phyloP scores from a whole-genome alignment of 345 rosid species.

The Nephelium lappaceum region DNA sequence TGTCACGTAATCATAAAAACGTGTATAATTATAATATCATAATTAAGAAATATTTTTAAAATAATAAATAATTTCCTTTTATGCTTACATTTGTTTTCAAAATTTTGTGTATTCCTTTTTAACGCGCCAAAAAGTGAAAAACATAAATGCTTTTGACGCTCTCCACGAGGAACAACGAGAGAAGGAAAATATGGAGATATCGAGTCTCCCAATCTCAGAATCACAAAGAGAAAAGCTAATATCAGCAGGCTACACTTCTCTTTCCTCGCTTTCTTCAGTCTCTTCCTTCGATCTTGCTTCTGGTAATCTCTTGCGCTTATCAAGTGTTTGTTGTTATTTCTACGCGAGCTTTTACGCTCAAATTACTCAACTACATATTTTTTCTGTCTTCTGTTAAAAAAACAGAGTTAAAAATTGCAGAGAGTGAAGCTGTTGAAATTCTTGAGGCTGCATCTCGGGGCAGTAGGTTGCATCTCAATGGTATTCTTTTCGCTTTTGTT shows the following conservation, averaged over 20 bases:
- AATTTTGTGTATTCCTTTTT: background rate
- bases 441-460: conserved; percentile 44
- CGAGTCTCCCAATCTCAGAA: conserved; percentile 64
- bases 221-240: conserved; percentile 70
- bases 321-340: conserved; percentile 35
- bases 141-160: background rate
- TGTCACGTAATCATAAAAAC: no score
- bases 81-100: no score
- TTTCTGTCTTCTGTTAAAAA: no score
- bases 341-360: no score
- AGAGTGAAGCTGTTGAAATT: conserved; percentile 61
- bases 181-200: conserved; percentile 55
- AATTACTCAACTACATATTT: no score
- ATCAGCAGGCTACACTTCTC: conserved; percentile 63
- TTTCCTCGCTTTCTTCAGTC: conserved; percentile 55
- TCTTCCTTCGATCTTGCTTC: conserved; percentile 62
- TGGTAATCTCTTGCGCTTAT: conserved; percentile 40
- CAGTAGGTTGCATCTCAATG: conserved; percentile 36
- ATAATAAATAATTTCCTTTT: no score
- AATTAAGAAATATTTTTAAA: no score
- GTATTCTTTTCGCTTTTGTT: conserved; percentile 31
- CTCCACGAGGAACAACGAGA: background rate
- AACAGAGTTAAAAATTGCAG: conserved; percentile 57
- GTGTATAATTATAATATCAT: no score
- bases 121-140: background rate